Evolutionary conservation across 78 protist genomes (phyloP).

Genomic region (Dictyostelium capitatum): DNA sequence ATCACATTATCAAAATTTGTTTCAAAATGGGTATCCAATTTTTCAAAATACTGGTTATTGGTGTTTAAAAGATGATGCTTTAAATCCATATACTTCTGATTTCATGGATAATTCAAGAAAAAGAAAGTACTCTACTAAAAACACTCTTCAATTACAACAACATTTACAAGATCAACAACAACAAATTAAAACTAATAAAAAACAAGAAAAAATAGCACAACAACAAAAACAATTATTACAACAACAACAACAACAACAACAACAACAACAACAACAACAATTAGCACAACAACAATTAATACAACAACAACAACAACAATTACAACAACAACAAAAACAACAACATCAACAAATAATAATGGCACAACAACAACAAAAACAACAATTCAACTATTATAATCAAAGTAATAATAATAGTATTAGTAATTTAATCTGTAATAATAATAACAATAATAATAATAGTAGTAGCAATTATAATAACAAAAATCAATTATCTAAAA

Average conservation of each 20-base stretch:
- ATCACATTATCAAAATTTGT: conserved; percentile 42
- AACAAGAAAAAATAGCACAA: neutral
- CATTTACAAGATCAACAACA: neutral
- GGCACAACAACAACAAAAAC: neutral
- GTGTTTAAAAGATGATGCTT: conserved; percentile 77
- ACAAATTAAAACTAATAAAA: neutral
- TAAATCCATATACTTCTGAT: conserved; percentile 55
- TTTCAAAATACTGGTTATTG: conserved; percentile 80
- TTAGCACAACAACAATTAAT: neutral
- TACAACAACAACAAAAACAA: neutral
- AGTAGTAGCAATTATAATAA: neutral
- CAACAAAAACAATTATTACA: neutral
- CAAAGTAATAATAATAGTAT: conserved; percentile 1
- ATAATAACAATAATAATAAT: conserved; percentile 16
- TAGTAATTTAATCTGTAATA: neutral
- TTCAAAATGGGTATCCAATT: conserved; percentile 61
- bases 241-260: neutral
- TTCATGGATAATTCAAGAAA: conserved; percentile 26
- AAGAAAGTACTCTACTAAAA: conserved; percentile 14
- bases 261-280: neutral
- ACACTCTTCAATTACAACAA: neutral
- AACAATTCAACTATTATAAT: neutral
- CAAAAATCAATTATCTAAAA: neutral
- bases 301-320: neutral
- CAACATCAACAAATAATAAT: neutral